Percentiles rank a stretch among this genome's conserved stretches.
Conservation (phyloP, 768 basidiomycete species). For the Mycena vitilis region DNA sequence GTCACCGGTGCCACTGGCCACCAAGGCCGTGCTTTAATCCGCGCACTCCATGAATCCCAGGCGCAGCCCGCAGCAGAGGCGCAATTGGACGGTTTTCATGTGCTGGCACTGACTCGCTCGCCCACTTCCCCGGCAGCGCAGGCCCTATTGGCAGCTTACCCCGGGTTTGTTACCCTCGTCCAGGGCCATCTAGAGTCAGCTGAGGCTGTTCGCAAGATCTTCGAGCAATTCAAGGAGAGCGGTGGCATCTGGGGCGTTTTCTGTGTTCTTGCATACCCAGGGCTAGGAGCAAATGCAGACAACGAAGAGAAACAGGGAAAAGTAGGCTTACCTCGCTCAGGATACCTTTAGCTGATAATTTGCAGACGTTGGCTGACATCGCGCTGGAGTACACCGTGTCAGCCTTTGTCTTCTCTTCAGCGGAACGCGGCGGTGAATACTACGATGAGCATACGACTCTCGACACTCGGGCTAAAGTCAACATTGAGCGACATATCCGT, state of each 20-base stretch:
- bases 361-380: background rate
- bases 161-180: constrained; percentile 44
- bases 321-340: background rate
- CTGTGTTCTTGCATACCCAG: constrained; percentile 52
- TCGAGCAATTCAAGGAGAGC: constrained; percentile 44
- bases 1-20: constrained; percentile 54
- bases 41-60: constrained; percentile 37
- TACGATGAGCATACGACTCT: too few species aligned
- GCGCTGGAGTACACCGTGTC: too few species aligned
- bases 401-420: too few species aligned
- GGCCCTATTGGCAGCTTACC: constrained; percentile 31
- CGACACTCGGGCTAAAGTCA: too few species aligned
- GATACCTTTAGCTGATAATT: background rate
- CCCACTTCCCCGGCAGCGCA: constrained; percentile 43
- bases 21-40: constrained; percentile 50
- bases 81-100: constrained; percentile 38
- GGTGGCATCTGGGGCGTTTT: constrained; percentile 54
- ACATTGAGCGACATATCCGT: too few species aligned
- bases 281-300: constrained; percentile 52
- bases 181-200: constrained; percentile 49
- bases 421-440: too few species aligned
- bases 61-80: background rate
- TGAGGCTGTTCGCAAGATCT: constrained; percentile 45
- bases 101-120: constrained; percentile 52
- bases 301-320: background rate